These are phyloP conservation scores for Melanopsichium pennsylvanicum DNA, from an alignment of 1,284 basidiomycete species.

Conservation along the genomic window DNA sequence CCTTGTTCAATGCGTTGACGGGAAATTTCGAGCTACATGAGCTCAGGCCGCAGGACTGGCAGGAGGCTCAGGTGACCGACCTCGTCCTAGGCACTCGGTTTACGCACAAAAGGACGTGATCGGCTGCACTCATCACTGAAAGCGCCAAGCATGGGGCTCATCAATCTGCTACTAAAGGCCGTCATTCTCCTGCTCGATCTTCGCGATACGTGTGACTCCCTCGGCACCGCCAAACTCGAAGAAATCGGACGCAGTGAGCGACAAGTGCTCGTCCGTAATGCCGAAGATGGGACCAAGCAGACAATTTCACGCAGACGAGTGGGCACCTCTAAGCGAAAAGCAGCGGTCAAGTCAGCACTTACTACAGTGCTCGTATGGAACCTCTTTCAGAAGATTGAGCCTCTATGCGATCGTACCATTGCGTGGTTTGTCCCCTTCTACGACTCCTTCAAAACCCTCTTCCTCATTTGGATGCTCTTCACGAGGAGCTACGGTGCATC, in stretches of 20 bases:
- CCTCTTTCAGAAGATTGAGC: slow-evolving; percentile 38
- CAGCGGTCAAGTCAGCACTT: slow-evolving; percentile 29
- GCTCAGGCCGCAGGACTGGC: too few relatives aligned
- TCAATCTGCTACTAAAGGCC: slow-evolving; percentile 34
- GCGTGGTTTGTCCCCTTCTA: slow-evolving; percentile 49
- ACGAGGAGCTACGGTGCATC: slow-evolving; percentile 39
- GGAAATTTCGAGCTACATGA: too few relatives aligned
- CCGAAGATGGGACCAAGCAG: slow-evolving; percentile 27
- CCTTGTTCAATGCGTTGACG: too few relatives aligned
- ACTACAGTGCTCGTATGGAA: slow-evolving; percentile 43
- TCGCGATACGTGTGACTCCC: slow-evolving; percentile 29
- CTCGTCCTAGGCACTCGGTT: too few relatives aligned
- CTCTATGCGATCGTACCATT: slow-evolving; percentile 32
- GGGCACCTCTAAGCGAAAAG: slow-evolving; percentile 29
- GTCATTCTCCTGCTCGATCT: slow-evolving; percentile 36
- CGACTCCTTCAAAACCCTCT: slow-evolving; percentile 46
- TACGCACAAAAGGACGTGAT: too few relatives aligned
- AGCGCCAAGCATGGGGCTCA: slow-evolving; percentile 22
- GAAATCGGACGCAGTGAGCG: slow-evolving; percentile 34
- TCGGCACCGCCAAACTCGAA: slow-evolving; percentile 18
- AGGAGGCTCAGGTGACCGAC: too few relatives aligned
- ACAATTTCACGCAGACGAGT: slow-evolving; percentile 17
- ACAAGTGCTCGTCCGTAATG: slow-evolving; percentile 28
- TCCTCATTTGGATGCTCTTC: slow-evolving; percentile 47
- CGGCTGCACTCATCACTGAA: background rate